Conservation (phyloP, 148 eudicot species). For the Salicornia ramosissima region DNA sequence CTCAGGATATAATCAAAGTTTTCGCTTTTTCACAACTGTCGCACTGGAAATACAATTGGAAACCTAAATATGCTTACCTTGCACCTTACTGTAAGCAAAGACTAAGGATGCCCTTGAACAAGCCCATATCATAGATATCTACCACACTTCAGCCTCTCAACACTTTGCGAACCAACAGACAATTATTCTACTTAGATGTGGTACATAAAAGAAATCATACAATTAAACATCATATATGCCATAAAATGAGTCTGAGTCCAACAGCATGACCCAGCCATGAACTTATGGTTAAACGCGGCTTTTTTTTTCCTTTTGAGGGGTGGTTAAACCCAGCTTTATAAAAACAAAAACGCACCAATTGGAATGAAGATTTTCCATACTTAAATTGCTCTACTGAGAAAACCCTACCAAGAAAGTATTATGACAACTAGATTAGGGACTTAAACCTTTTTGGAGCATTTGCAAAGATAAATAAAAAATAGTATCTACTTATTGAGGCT, state of each 20-base stretch:
- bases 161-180: neutral
- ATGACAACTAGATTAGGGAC: too few relatives aligned
- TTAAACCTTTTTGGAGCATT: too few relatives aligned
- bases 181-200: neutral
- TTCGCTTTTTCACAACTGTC: too few relatives aligned
- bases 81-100: neutral
- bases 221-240: neutral
- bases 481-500: neutral
- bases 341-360: too few relatives aligned
- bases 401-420: too few relatives aligned
- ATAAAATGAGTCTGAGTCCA: neutral
- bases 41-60: neutral
- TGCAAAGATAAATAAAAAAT: neutral
- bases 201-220: neutral
- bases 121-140: neutral
- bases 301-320: too few relatives aligned
- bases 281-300: too few relatives aligned
- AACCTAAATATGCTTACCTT: neutral
- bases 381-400: too few relatives aligned
- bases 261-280: neutral
- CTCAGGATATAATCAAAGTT: too few relatives aligned
- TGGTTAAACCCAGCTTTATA: too few relatives aligned
- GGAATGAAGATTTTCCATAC: too few relatives aligned
- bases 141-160: neutral
- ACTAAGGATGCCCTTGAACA: neutral